Evolutionary conservation across 768 basidiomycete genomes (phyloP).

Genomic region (Psilocybe tampanensis): DNA sequence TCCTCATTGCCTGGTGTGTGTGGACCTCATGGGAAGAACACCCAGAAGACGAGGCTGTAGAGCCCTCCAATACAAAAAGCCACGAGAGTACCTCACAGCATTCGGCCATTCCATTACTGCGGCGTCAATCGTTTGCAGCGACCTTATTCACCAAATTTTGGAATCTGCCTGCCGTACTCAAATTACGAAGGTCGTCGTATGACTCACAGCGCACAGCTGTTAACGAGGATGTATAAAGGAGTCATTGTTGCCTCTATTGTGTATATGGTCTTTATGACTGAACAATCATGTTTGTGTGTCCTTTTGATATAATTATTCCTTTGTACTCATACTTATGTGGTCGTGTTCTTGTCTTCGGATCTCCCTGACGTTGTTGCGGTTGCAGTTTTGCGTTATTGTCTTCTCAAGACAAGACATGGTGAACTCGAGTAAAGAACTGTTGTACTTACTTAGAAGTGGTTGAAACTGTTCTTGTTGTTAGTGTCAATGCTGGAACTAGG

Average conservation of each 20-base stretch:
- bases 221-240: not conserved
- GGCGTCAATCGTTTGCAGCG: not conserved
- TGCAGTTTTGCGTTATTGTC: too few relatives aligned
- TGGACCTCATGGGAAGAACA: conserved; percentile 41
- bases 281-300: too few relatives aligned
- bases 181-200: not conserved
- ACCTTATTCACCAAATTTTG: conserved; percentile 36
- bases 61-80: not conserved
- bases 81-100: not conserved
- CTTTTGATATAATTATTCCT: not conserved
- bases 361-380: too few relatives aligned
- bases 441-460: too few relatives aligned
- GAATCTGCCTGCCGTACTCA: conserved; percentile 10
- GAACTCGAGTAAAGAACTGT: too few relatives aligned
- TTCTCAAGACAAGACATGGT: too few relatives aligned
- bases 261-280: not conserved
- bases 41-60: not conserved
- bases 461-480: too few relatives aligned
- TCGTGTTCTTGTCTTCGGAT: too few relatives aligned
- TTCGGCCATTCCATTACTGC: not conserved
- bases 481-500: too few relatives aligned
- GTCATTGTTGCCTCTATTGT: not conserved
- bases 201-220: conserved; percentile 4
- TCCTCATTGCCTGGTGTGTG: conserved; percentile 48
- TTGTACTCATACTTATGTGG: too few relatives aligned